A percentile compares a stretch with the other conserved stretches of the same genome.
Evolutionary conservation across 2,329 filamentous ascomycete species (phyloP).

Genomic region (Pyricularia sp.): DNA sequence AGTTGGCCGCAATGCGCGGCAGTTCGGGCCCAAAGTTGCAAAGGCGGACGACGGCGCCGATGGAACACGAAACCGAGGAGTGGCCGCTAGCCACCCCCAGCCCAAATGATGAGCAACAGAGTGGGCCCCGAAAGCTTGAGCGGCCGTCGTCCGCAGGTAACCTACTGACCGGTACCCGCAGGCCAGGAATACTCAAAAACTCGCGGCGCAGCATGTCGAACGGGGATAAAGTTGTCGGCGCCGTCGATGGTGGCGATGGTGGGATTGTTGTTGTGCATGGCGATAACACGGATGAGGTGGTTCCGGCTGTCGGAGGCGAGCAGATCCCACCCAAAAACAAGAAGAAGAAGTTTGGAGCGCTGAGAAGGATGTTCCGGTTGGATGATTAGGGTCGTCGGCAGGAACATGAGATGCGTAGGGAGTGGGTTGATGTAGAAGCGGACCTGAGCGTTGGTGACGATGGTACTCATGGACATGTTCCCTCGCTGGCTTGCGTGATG

Average conservation of each 20-base stretch:
- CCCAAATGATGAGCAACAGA: slow-evolving; percentile 18
- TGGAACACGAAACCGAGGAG: slow-evolving; percentile 24
- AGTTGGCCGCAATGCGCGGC: slow-evolving; percentile 38
- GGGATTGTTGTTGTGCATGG: background rate
- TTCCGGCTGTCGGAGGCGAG: slow-evolving; percentile 9
- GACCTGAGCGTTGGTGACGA: background rate
- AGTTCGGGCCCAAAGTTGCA: slow-evolving; percentile 32
- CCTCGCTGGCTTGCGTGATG: background rate
- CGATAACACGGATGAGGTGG: background rate
- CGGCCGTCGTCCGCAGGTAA: slow-evolving; percentile 13
- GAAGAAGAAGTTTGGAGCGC: slow-evolving; percentile 59
- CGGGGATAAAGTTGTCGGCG: slow-evolving; percentile 12
- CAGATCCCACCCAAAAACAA: slow-evolving; percentile 15
- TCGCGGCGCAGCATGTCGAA: slow-evolving; percentile 27
- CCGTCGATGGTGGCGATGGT: slow-evolving; percentile 3
- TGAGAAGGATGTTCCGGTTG: slow-evolving; percentile 56
- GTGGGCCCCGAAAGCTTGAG: slow-evolving; percentile 14
- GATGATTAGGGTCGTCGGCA: slow-evolving; percentile 21
- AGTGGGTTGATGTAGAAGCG: background rate
- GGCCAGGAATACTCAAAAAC: background rate
- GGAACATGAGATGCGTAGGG: background rate
- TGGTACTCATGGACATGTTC: background rate
- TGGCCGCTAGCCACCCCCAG: slow-evolving; percentile 37
- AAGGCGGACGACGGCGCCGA: slow-evolving; percentile 28
- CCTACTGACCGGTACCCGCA: slow-evolving; percentile 18